Conservation (phyloP, 2,329 filamentous ascomycete genomes). For the Diaporthe sp. region DNA sequence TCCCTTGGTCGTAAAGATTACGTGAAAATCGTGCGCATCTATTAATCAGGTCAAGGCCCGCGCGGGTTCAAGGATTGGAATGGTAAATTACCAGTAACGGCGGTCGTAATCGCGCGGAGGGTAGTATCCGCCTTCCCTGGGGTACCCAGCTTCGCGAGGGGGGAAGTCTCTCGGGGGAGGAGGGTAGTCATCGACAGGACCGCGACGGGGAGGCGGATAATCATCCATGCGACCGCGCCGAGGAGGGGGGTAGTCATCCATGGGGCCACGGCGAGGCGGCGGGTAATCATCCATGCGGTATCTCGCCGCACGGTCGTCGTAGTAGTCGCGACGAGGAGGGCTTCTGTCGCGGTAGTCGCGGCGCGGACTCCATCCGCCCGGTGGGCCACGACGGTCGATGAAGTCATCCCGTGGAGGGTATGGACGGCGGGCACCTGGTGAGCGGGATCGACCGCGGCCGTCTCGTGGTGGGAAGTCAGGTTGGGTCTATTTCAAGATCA, state of each 20-base stretch:
- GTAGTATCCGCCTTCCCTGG: constrained; percentile 61
- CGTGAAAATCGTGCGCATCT: constrained; percentile 38
- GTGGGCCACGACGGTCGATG: constrained; percentile 79
- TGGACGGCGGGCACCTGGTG: constrained; percentile 75
- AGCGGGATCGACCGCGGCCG: constrained; percentile 84
- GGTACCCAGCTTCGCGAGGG: constrained; percentile 65
- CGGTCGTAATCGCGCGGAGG: constrained; percentile 61
- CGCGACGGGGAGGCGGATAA: constrained; percentile 66
- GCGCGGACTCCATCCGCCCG: constrained; percentile 87
- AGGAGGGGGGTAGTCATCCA: constrained; percentile 78
- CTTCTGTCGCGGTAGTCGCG: constrained; percentile 89
- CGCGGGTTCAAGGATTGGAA: constrained; percentile 41
- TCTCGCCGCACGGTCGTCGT: constrained; percentile 80
- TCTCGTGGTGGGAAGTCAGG: constrained; percentile 81
- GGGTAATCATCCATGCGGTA: constrained; percentile 86
- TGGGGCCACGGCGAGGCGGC: constrained; percentile 76
- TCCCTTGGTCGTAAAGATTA: constrained; percentile 32
- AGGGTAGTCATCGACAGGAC: constrained; percentile 68
- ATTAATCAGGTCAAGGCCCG: constrained; percentile 44
- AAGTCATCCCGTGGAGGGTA: constrained; percentile 83
- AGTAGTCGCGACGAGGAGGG: constrained; percentile 83
- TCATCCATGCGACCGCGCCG: constrained; percentile 68
- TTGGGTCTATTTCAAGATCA: constrained; percentile 71
- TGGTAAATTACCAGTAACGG: constrained; percentile 62
- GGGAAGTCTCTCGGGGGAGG: constrained; percentile 64